A percentile compares a stretch with the other conserved stretches of the same genome.
Conservation (phyloP, 306 rosid genomes). For the Inga laurina region DNA sequence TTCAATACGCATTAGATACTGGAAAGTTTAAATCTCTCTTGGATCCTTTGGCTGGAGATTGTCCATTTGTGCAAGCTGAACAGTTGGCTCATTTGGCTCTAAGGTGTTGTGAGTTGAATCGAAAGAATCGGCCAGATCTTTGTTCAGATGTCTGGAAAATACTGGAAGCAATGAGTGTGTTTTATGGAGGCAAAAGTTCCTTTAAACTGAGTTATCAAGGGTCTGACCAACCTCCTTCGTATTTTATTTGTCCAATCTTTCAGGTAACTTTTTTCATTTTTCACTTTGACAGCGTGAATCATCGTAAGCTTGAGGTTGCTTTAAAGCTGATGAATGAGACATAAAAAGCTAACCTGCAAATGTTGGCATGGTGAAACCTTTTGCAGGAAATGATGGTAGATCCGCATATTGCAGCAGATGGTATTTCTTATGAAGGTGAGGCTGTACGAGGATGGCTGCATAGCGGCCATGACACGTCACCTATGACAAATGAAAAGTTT, state of each 20-base stretch:
- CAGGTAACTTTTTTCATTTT: constrained; percentile 55
- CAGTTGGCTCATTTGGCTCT: constrained; percentile 77
- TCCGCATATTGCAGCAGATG: constrained; percentile 95
- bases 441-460: constrained; percentile 89
- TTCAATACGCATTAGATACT: constrained; percentile 62
- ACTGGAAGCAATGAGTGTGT: constrained; percentile 80
- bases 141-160: constrained; percentile 76
- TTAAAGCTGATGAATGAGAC: not conserved
- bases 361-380: not conserved
- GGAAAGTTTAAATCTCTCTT: constrained; percentile 65
- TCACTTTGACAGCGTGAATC: not conserved
- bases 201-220: constrained; percentile 61
- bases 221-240: constrained; percentile 72
- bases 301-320: not conserved
- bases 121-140: constrained; percentile 75
- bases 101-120: constrained; percentile 75
- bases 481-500: constrained; percentile 77
- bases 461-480: constrained; percentile 81
- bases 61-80: constrained; percentile 93
- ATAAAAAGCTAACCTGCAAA: not conserved
- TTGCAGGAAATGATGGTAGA: constrained; percentile 92
- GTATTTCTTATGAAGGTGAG: constrained; percentile 89
- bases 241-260: constrained; percentile 84
- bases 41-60: constrained; percentile 96
- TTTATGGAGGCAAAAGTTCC: constrained; percentile 59